Percentiles rank a stretch among this genome's conserved stretches.
phyloP scores from a whole-genome alignment of 768 basidiomycete genomes.

The Suillus placidus region DNA sequence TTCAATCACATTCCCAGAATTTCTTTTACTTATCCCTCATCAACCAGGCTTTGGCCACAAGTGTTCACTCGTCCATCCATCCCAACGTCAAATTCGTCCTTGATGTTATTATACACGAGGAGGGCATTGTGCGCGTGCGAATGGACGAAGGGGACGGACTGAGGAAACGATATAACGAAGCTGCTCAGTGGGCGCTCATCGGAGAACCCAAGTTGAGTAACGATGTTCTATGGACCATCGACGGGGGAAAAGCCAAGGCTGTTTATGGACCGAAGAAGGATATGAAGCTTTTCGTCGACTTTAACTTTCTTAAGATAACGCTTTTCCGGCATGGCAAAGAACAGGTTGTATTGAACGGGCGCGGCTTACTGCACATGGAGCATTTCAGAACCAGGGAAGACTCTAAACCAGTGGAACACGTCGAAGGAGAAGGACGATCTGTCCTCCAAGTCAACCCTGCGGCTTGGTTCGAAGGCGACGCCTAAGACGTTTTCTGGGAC shows the following conservation, averaged over 20 bases:
- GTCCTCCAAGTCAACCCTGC: conserved; percentile 55
- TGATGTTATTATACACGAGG: conserved; percentile 80
- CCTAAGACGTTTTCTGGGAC: conserved; percentile 86
- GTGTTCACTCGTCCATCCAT: conserved; percentile 80
- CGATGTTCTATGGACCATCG: conserved; percentile 63
- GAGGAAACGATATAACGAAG: conserved; percentile 87
- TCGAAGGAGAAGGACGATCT: conserved; percentile 45
- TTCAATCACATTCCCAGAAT: conserved; percentile 62
- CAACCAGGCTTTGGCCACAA: conserved; percentile 70
- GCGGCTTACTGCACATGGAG: conserved; percentile 94
- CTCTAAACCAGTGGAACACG: conserved; percentile 41
- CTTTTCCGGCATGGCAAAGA: conserved; percentile 75
- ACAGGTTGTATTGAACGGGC: conserved; percentile 87
- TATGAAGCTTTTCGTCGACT: conserved; percentile 68
- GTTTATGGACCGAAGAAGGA: conserved; percentile 66
- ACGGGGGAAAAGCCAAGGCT: conserved; percentile 65
- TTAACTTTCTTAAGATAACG: conserved; percentile 74
- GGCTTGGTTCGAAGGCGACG: conserved; percentile 89
- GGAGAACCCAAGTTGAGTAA: conserved; percentile 67
- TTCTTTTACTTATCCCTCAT: conserved; percentile 48
- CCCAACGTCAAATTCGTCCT: conserved; percentile 82
- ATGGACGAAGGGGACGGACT: conserved; percentile 87
- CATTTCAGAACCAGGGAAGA: conserved; percentile 78
- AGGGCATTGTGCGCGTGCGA: conserved; percentile 89
- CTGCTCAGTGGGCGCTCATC: conserved; percentile 85